phyloP scores from a whole-genome alignment of 805 yeast genomes.

The Lachancea meyersii region DNA sequence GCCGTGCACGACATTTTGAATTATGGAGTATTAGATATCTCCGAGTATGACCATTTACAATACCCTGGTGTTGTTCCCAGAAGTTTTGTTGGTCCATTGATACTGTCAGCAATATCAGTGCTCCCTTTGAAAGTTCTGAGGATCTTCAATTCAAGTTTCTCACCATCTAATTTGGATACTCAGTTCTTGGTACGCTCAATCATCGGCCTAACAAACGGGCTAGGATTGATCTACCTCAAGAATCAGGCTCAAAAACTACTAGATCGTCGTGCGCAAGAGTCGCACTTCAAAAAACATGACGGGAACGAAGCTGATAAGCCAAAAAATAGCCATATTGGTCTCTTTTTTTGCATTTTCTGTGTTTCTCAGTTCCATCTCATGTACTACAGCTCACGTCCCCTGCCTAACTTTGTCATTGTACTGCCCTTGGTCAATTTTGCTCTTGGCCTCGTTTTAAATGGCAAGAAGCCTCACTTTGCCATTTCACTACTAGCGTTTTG shows the following conservation, averaged over 20 bases:
- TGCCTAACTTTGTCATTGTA: constrained; percentile 78
- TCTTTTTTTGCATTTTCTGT: constrained; percentile 55
- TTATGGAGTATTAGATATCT: constrained; percentile 44
- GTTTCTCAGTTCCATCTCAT: constrained; percentile 72
- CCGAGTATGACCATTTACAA: constrained; percentile 60
- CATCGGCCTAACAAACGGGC: constrained; percentile 57
- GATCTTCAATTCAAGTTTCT: background rate
- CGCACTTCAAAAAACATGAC: constrained; percentile 12
- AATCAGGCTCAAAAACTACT: constrained; percentile 31
- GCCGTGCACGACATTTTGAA: constrained; percentile 77
- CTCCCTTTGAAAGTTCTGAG: background rate
- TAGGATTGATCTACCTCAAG: constrained; percentile 47
- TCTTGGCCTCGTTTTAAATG: constrained; percentile 44
- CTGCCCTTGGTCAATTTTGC: constrained; percentile 65
- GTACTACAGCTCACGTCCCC: constrained; percentile 74
- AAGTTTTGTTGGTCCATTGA: constrained; percentile 66
- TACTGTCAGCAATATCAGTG: constrained; percentile 40
- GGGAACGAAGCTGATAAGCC: constrained; percentile 13
- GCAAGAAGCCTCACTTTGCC: constrained; percentile 39
- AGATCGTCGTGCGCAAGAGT: constrained; percentile 9
- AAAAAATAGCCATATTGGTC: constrained; percentile 7
- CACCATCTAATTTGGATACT: constrained; percentile 30
- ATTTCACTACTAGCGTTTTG: constrained; percentile 53
- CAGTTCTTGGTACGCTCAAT: constrained; percentile 53
- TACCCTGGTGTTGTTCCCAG: constrained; percentile 92